phyloP scores from a whole-genome alignment of 2,329 filamentous ascomycete genomes.

The Amylocarpus encephaloides region DNA sequence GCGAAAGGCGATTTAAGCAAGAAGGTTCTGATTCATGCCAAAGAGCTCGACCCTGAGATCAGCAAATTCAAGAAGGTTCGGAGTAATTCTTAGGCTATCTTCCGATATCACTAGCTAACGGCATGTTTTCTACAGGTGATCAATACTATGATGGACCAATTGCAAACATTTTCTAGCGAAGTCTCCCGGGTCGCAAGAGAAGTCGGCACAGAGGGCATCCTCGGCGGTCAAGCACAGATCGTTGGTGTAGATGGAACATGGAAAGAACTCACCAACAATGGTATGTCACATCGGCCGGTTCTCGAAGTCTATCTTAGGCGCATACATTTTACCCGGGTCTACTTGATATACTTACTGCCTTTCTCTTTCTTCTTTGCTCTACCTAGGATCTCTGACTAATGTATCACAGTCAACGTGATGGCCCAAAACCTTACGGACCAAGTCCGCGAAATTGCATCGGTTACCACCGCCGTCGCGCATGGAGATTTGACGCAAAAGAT shows the following conservation, averaged over 20 bases:
- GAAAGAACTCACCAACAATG: constrained; percentile 91
- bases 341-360: no score
- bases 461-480: constrained; percentile 76
- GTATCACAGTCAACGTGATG: constrained; percentile 66
- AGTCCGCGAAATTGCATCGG: constrained; percentile 79
- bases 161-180: constrained; percentile 94
- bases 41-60: constrained; percentile 98
- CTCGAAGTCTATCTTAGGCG: neutral
- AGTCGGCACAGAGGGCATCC: constrained; percentile 90
- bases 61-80: constrained; percentile 88
- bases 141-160: constrained; percentile 98
- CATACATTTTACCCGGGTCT: no score
- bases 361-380: no score
- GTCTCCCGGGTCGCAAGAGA: constrained; percentile 91
- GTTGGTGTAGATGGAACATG: constrained; percentile 93
- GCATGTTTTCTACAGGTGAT: constrained; percentile 42
- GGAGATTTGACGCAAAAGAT: constrained; percentile 82
- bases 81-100: neutral
- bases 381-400: constrained; percentile 10
- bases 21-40: constrained; percentile 90
- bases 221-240: constrained; percentile 90
- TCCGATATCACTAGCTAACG: constrained; percentile 1
- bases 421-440: constrained; percentile 76
- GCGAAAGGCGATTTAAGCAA: constrained; percentile 93
- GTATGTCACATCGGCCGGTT: constrained; percentile 35